Percentiles rank a stretch among this genome's conserved stretches.
phyloP scores from a whole-genome alignment of 2,329 filamentous ascomycete genomes.

The Exophiala alcalophila region DNA sequence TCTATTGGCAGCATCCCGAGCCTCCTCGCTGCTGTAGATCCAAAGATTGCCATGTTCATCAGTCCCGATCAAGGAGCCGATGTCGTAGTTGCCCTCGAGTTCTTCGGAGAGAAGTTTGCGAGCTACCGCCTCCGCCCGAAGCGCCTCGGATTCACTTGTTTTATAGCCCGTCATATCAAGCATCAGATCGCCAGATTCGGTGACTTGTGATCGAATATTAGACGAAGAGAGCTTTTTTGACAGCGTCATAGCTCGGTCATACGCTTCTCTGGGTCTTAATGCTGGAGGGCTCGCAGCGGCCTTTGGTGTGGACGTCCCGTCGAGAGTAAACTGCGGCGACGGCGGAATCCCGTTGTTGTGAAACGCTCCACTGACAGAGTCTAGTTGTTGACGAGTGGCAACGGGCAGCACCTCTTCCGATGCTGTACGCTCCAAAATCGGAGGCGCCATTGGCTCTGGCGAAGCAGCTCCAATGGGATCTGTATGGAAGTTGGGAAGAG shows the following conservation, averaged over 20 bases:
- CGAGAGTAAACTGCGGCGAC: constrained; percentile 17
- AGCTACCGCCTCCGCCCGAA: constrained; percentile 89
- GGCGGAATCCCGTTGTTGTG: constrained; percentile 16
- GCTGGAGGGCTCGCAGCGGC: constrained; percentile 72
- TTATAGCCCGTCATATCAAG: constrained; percentile 98
- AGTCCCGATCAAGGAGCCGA: constrained; percentile 89
- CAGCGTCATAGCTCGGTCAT: constrained; percentile 76
- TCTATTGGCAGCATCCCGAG: constrained; percentile 81
- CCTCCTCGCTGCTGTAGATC: constrained; percentile 98
- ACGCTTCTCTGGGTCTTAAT: constrained; percentile 68
- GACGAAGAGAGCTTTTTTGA: constrained; percentile 84
- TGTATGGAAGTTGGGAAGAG: constrained; percentile 14
- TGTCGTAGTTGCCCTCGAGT: constrained; percentile 91
- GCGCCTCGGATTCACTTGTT: constrained; percentile 84
- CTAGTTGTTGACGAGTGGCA: constrained; percentile 35
- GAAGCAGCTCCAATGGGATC: constrained; percentile 11
- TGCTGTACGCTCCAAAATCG: constrained; percentile 47
- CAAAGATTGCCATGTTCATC: constrained; percentile 97
- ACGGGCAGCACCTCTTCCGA: constrained; percentile 55
- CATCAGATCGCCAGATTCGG: constrained; percentile 90
- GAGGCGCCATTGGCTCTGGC: constrained; percentile 31
- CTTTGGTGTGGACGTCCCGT: constrained; percentile 14
- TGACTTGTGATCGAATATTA: constrained; percentile 92
- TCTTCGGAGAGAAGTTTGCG: constrained; percentile 90
- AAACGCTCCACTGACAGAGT: constrained; percentile 20